These are phyloP conservation scores for Penicillium palitans DNA, from an alignment of 2,329 filamentous ascomycete species.

Conservation along the genomic window DNA sequence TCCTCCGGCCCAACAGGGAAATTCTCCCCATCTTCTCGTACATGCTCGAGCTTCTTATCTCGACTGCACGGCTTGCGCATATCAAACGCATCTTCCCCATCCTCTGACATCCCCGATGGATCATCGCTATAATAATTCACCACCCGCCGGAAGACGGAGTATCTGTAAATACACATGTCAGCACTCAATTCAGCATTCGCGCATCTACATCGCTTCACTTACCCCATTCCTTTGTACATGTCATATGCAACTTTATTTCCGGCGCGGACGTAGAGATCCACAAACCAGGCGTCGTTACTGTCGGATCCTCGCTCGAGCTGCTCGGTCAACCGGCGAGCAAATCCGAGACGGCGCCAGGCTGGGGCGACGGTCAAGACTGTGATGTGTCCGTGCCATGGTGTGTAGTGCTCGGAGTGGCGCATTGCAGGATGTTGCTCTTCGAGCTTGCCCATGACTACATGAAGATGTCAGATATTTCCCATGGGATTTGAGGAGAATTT, in stretches of 20 bases:
- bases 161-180: constrained; percentile 38
- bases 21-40: constrained; percentile 77
- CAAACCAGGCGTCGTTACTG: constrained; percentile 84
- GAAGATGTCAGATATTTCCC: constrained; percentile 4
- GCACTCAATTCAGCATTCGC: neutral
- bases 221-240: constrained; percentile 89
- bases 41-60: constrained; percentile 72
- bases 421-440: constrained; percentile 79
- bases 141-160: constrained; percentile 85
- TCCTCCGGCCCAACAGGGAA: constrained; percentile 78
- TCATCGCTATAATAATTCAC: constrained; percentile 93
- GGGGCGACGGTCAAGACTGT: constrained; percentile 93
- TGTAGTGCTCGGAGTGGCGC: constrained; percentile 78
- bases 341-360: constrained; percentile 77
- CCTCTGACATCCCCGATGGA: constrained; percentile 57
- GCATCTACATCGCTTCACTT: constrained; percentile 24
- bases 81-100: constrained; percentile 85
- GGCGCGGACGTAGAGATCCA: constrained; percentile 88
- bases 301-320: constrained; percentile 81
- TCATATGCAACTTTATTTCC: constrained; percentile 85
- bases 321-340: constrained; percentile 79
- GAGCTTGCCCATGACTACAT: constrained; percentile 84
- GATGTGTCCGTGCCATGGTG: constrained; percentile 99
- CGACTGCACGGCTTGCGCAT: constrained; percentile 91
- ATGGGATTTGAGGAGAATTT: neutral